Base-by-base conservation (phyloP, 441 rosid species). In the Hura crepitans region DNA sequence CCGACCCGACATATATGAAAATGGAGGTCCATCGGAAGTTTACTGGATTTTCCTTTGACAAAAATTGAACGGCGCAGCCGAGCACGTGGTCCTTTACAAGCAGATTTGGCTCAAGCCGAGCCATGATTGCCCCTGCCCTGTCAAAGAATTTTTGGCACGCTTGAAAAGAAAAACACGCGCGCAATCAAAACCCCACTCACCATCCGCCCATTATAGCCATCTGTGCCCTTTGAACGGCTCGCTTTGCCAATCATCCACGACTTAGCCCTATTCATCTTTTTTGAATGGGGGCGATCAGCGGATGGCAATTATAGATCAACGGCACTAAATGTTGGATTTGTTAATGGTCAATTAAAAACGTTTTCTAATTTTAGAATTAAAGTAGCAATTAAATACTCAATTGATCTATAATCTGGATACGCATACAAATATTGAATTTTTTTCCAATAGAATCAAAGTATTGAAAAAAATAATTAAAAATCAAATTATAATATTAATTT, bases 131-230 rank as follows among this genome's bases (percentile, higher is more conserved):
- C 75, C 74, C 23, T 2, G n/a, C 60, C 60, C 6, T 67, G 55
- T 74, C 76, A 65, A 64, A 55, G 54, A 65, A 22, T 42, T 20
- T n/a, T 55, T 25, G 69, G 77, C 85, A 78, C 78, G 84, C 82
- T 79, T 79, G 66, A 74, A 82, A 80, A 88, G 86, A 17, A 68
- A 67, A 71, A n/a, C 88, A 85, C 79, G 86, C 83, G 85, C 83
- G 69, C 76, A 81, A 83, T 81, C 74, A 81, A 76, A 74, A 66
- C 81, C 79, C 82, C 85, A 84, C 82, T 73, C 71, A 77, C 77
- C 83, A 85, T 83, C 93, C 86, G 84, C 80, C 79, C 84, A 84
- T 86, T 65, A 80, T 78, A 74, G 37, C 45, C 70, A 42, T 50
- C 66, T 72, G 54, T 66, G 74, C 75, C 71, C 53, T 60, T 72